phyloP scores from a whole-genome alignment of 805 yeast genomes.

The Torulaspora franciscae region DNA sequence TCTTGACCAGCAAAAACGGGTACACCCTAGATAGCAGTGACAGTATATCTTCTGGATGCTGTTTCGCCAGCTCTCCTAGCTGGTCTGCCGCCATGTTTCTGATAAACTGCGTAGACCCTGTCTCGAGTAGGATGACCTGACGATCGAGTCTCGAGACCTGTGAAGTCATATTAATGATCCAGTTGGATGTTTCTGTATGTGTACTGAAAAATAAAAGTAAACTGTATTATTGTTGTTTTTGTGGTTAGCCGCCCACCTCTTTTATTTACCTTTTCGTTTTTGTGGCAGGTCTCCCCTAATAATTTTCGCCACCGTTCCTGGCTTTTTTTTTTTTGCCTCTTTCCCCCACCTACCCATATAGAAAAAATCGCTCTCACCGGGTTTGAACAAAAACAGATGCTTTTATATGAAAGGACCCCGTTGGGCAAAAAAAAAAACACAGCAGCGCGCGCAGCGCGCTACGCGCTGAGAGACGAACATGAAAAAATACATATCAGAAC shows the following conservation, averaged over 20 bases:
- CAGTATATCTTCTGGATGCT: conserved; percentile 89
- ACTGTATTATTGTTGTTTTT: not conserved
- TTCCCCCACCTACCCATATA: too few species aligned
- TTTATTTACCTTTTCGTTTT: conserved; percentile 3
- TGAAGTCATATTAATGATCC: conserved; percentile 29
- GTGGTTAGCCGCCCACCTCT: conserved; percentile 15
- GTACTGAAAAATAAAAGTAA: not conserved
- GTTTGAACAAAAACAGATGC: conserved; percentile 15
- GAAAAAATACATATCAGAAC: conserved; percentile 2
- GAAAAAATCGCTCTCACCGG: not conserved
- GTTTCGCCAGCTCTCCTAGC: conserved; percentile 85
- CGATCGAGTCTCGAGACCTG: conserved; percentile 43
- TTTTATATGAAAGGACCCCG: conserved; percentile 16
- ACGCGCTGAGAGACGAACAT: conserved; percentile 1
- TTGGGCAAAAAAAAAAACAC: conserved; percentile 6
- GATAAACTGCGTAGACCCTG: conserved; percentile 91
- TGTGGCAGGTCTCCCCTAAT: not conserved
- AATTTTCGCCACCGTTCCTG: conserved; percentile 1
- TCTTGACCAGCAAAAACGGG: conserved; percentile 74
- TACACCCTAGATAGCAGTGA: conserved; percentile 81
- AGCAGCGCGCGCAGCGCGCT: conserved; percentile 2
- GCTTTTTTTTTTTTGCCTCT: too few species aligned
- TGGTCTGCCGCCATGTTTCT: conserved; percentile 97
- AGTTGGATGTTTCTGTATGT: not conserved
- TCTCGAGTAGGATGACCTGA: conserved; percentile 58